These are phyloP conservation scores for Xylariales sp. DNA, from an alignment of 2,329 filamentous ascomycete genomes.

Conservation along the genomic window DNA sequence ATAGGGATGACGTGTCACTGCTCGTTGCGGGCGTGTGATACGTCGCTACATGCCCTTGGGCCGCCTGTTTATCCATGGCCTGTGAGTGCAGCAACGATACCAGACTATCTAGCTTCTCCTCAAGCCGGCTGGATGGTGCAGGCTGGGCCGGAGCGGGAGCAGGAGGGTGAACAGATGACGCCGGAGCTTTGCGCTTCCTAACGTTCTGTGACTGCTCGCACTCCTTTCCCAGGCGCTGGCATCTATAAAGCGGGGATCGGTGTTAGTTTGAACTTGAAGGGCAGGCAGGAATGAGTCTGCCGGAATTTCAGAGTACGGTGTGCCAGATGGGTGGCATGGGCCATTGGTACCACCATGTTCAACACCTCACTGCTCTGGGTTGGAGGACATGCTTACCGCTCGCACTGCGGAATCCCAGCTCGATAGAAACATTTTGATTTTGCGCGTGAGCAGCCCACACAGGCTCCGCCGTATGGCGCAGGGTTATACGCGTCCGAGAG, in stretches of 20 bases:
- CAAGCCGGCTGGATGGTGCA: constrained; percentile 10
- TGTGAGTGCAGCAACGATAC: constrained; percentile 23
- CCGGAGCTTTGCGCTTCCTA: not conserved
- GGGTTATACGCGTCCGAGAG: constrained; percentile 4
- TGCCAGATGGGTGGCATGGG: too few relatives aligned
- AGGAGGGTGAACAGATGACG: not conserved
- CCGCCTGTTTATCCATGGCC: constrained; percentile 11
- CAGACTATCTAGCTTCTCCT: constrained; percentile 25
- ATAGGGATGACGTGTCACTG: not conserved
- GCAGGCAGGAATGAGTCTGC: too few relatives aligned
- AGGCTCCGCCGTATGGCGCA: constrained; percentile 18
- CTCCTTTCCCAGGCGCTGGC: not conserved
- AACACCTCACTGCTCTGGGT: not conserved
- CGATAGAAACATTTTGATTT: constrained; percentile 21
- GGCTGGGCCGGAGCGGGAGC: not conserved
- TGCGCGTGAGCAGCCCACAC: constrained; percentile 16
- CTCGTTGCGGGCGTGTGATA: not conserved
- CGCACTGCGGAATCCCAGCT: constrained; percentile 12
- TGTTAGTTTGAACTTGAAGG: too few relatives aligned
- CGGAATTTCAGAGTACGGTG: too few relatives aligned
- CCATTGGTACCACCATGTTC: too few relatives aligned
- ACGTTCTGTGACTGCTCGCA: not conserved
- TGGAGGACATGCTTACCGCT: constrained; percentile 9
- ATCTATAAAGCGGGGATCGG: too few relatives aligned
- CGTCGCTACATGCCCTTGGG: constrained; percentile 11